phyloP scores from a whole-genome alignment of 2,329 filamentous ascomycete genomes.

The Cladosporium austrohemisphaericum region DNA sequence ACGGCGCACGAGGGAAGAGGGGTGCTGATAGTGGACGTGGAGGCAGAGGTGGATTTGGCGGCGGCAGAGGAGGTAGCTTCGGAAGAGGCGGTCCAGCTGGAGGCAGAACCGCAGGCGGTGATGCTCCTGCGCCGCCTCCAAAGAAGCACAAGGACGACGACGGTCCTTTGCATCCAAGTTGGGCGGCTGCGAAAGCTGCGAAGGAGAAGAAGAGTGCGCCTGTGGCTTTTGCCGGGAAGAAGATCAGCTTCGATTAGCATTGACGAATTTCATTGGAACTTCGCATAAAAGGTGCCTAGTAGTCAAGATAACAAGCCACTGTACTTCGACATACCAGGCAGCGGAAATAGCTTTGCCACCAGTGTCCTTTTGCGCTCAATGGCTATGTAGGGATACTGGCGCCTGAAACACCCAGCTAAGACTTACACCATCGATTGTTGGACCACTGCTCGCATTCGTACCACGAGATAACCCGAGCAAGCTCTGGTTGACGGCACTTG shows the following conservation, averaged over 20 bases:
- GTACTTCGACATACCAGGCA: too few relatives aligned
- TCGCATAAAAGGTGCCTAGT: too few relatives aligned
- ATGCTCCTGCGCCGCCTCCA: slow-evolving; percentile 18
- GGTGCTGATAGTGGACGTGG: slow-evolving; percentile 14
- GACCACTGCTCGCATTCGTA: too few relatives aligned
- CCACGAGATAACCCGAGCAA: too few relatives aligned
- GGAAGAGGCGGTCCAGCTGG: not conserved
- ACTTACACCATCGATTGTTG: too few relatives aligned
- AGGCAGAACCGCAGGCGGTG: not conserved
- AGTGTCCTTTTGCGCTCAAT: too few relatives aligned
- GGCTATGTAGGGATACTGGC: too few relatives aligned
- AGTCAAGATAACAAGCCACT: too few relatives aligned
- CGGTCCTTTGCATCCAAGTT: slow-evolving; percentile 60
- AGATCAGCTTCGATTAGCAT: slow-evolving; percentile 57
- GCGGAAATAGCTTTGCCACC: too few relatives aligned
- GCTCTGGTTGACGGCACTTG: too few relatives aligned
- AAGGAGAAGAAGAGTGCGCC: slow-evolving; percentile 51
- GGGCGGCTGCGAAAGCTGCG: slow-evolving; percentile 59
- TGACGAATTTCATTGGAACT: too few relatives aligned
- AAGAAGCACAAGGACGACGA: slow-evolving; percentile 43
- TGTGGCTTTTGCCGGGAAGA: slow-evolving; percentile 54
- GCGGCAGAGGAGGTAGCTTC: slow-evolving; percentile 9
- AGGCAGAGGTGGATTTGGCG: slow-evolving; percentile 10
- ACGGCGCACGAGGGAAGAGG: slow-evolving; percentile 21
- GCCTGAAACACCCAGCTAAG: too few relatives aligned